A percentile compares a stretch with the other conserved stretches of the same genome.
Evolutionary conservation across 2,329 filamentous ascomycete species (phyloP).

Genomic region (Alternaria metachromatica): DNA sequence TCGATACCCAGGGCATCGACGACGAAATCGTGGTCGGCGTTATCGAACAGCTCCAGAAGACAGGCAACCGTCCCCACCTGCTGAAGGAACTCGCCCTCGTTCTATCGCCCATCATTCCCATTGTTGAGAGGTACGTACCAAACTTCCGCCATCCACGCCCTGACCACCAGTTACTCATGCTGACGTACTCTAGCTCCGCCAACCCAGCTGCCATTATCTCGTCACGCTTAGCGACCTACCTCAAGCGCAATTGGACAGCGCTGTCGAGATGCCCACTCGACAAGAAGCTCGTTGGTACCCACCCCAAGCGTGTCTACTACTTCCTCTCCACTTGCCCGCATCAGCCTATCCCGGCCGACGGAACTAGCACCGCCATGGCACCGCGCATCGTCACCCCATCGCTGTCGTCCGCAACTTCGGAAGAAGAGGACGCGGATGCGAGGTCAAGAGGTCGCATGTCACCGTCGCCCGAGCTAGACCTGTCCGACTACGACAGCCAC

Average conservation of each 20-base stretch:
- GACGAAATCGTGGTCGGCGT: conserved; percentile 95
- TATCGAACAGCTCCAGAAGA: conserved; percentile 85
- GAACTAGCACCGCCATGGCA: conserved; percentile 57
- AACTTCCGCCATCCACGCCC: conserved; percentile 18
- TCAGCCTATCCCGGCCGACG: conserved; percentile 77
- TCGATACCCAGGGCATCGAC: conserved; percentile 84
- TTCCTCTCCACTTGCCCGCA: conserved; percentile 89
- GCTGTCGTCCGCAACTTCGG: conserved; percentile 78
- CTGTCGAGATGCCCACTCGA: conserved; percentile 83
- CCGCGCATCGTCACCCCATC: conserved; percentile 80
- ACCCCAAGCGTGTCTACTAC: conserved; percentile 95
- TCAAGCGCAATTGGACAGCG: conserved; percentile 84
- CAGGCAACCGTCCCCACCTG: conserved; percentile 88
- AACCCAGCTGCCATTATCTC: conserved; percentile 96
- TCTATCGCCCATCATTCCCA: conserved; percentile 75
- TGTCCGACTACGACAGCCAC: conserved; percentile 83
- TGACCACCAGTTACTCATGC: conserved; percentile 40
- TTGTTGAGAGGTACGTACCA: conserved; percentile 84
- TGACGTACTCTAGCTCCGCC: conserved; percentile 72
- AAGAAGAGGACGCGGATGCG: conserved; percentile 67
- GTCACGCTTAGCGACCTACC: conserved; percentile 85
- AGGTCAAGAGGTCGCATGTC: conserved; percentile 72
- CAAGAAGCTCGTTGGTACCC: conserved; percentile 90
- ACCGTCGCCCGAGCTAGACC: conserved; percentile 90
- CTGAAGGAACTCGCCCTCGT: conserved; percentile 91